Base-by-base conservation (phyloP, 352 stramenopile genomes). In the Phytophthora rubi region DNA sequence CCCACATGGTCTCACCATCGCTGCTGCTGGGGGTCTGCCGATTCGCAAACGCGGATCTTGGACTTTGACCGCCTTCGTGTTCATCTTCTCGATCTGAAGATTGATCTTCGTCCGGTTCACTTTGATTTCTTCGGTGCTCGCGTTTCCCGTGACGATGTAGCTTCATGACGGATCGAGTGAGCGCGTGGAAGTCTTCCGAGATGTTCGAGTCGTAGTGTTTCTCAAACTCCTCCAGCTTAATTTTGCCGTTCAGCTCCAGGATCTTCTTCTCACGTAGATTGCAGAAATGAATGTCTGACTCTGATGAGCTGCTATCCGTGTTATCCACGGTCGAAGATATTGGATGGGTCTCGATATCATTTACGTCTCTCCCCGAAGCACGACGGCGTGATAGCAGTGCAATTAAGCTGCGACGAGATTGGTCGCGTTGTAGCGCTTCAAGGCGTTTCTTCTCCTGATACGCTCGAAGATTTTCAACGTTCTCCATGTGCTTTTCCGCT, bases 191-290 rank as follows among this genome's bases (percentile, higher is more conserved):
- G 8, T 90, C 70, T 16, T 83, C 81, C 8, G 76, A 75, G 52
- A 92, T 89, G 33, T 75, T 88, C 21, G 81, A 81, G 69, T 89
- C 80, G 61, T 88, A 88, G 74, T 89, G 81, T 59, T 85, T 88
- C 61, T 87, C 77, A 47, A 89, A 90, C 42, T 62, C 62, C 59
- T 84, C 82, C 28, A 85, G 52, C 37, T 81, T 51, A 54, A 92
- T 86, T 37, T 85, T 74, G 37, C 56, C 73, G 53, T 90, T 81
- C n/a, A 92, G 63, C 16, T 57, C 69, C 47, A 92, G 44, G 13
- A 92, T 79, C 52, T 90, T 89, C 55, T 81, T 76, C 68, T 92
- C 85, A 23, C 81, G 80, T 15, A 81, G 35, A 56, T 72, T 88
- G 71, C 79, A 86, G 28, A 84, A 39, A 6, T 76, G 53, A n/a